These are phyloP conservation scores for Piloderma croceum DNA, from an alignment of 768 basidiomycete genomes.

Conservation along the genomic window DNA sequence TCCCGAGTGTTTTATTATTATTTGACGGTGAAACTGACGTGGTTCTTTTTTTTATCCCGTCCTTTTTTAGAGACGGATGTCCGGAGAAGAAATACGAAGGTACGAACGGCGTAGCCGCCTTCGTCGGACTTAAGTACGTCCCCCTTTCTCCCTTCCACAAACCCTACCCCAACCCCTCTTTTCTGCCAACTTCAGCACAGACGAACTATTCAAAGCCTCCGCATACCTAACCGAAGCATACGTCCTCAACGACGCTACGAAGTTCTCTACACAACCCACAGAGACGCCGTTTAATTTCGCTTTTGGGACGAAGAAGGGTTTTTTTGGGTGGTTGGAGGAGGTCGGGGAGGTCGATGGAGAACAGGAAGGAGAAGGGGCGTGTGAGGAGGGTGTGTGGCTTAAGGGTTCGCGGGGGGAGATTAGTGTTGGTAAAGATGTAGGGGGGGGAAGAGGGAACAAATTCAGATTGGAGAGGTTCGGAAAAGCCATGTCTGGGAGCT, in stretches of 20 bases:
- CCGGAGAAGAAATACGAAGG: conserved; percentile 61
- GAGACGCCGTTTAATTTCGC: conserved; percentile 70
- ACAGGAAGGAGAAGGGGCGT: too few relatives aligned
- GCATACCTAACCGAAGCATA: conserved; percentile 72
- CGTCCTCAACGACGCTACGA: conserved; percentile 30
- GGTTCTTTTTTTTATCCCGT: too few relatives aligned
- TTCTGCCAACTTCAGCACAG: conserved; percentile 40
- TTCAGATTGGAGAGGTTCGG: conserved; percentile 65
- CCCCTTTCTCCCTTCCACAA: too few relatives aligned
- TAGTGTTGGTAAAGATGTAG: conserved; percentile 8
- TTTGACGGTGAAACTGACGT: too few relatives aligned
- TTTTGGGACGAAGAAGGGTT: conserved; percentile 47
- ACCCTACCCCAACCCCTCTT: not conserved
- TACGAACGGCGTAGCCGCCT: conserved; percentile 62
- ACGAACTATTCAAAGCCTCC: conserved; percentile 73
- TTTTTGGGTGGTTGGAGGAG: conserved; percentile 77
- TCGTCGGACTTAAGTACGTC: conserved; percentile 66
- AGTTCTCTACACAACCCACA: conserved; percentile 34
- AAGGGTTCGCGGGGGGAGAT: conserved; percentile 19
- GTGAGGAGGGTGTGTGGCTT: too few relatives aligned
- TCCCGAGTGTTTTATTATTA: too few relatives aligned
- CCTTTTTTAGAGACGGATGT: too few relatives aligned
- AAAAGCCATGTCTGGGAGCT: conserved; percentile 69
- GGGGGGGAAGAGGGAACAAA: conserved; percentile 27
- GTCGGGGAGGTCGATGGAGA: conserved; percentile 35